Percentiles rank a stretch among this genome's conserved stretches.
Evolutionary conservation across 1,139 yeast species (phyloP).

Genomic region (Zygosaccharomyces pseudobailii): DNA sequence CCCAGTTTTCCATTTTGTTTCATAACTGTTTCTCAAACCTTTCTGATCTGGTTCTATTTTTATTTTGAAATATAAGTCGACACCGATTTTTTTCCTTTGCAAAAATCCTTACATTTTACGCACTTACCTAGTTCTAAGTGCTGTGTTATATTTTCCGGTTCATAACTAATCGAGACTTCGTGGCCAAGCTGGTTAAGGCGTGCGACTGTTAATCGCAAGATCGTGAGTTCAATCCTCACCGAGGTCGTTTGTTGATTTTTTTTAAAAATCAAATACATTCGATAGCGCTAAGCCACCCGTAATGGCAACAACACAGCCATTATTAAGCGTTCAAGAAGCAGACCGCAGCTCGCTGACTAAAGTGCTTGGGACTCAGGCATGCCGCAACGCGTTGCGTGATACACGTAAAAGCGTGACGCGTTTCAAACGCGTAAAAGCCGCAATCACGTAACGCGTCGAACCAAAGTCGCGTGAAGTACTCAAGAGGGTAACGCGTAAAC

Average conservation of each 20-base stretch:
- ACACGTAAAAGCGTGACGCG: too few relatives aligned
- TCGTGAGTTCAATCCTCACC: constrained; percentile 21
- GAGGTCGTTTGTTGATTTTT: constrained; percentile 13
- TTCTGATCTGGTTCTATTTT: background rate
- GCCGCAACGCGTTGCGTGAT: too few relatives aligned
- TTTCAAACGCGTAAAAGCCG: background rate
- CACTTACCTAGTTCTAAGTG: too few relatives aligned
- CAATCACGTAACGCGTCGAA: background rate
- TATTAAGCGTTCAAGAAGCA: too few relatives aligned
- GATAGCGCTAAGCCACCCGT: background rate
- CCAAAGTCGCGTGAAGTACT: background rate
- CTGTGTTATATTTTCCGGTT: background rate
- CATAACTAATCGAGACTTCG: constrained; percentile 9
- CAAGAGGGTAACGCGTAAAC: background rate
- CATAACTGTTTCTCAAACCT: background rate
- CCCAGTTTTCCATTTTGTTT: background rate
- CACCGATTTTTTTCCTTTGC: background rate
- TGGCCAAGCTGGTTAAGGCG: constrained; percentile 23
- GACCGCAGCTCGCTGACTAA: too few relatives aligned
- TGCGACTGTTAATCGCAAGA: constrained; percentile 22
- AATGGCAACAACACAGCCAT: too few relatives aligned
- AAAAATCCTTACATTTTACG: background rate
- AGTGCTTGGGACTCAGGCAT: too few relatives aligned
- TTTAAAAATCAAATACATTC: background rate
- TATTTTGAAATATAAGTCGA: background rate